Conservation (phyloP, 805 yeast genomes). For the Saccharomycopsis olivae region DNA sequence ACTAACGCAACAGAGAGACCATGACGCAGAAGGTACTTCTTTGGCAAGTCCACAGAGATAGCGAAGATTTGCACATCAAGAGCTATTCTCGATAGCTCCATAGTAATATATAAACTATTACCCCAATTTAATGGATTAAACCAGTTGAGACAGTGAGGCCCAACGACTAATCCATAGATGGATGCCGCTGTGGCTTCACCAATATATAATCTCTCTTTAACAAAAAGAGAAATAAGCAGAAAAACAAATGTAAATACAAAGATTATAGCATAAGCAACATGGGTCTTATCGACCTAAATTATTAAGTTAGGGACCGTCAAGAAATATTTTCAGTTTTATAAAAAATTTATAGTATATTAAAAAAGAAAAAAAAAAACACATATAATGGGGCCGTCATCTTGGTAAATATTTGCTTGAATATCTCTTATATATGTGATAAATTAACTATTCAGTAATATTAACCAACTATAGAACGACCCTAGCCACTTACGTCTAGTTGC, state of each 20-base stretch:
- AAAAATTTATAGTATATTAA: too few species aligned
- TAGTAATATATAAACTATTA: constrained; percentile 65
- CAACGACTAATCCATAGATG: constrained; percentile 74
- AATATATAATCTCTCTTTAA: constrained; percentile 73
- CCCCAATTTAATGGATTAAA: constrained; percentile 82
- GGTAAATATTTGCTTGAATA: too few species aligned
- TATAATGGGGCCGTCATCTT: too few species aligned
- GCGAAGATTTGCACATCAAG: constrained; percentile 85
- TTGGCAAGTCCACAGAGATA: constrained; percentile 87
- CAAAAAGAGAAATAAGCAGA: constrained; percentile 69
- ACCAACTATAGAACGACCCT: too few species aligned
- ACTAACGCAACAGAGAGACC: constrained; percentile 67
- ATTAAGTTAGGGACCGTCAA: too few species aligned
- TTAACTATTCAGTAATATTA: too few species aligned
- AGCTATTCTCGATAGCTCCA: constrained; percentile 75
- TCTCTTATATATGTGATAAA: too few species aligned
- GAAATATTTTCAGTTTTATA: too few species aligned
- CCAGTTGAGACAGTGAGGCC: constrained; percentile 81
- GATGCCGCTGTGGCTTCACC: constrained; percentile 92
- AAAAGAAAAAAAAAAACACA: too few species aligned
- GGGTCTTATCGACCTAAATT: constrained; percentile 66
- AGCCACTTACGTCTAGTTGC: too few species aligned
- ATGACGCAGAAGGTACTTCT: constrained; percentile 76
- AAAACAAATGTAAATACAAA: constrained; percentile 76
- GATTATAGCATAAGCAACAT: constrained; percentile 77